Percentiles rank a stretch among this genome's conserved stretches.
Conservation (phyloP, 202 grass and related monocot genomes). For the Bolboschoenoplectus hybrid region DNA sequence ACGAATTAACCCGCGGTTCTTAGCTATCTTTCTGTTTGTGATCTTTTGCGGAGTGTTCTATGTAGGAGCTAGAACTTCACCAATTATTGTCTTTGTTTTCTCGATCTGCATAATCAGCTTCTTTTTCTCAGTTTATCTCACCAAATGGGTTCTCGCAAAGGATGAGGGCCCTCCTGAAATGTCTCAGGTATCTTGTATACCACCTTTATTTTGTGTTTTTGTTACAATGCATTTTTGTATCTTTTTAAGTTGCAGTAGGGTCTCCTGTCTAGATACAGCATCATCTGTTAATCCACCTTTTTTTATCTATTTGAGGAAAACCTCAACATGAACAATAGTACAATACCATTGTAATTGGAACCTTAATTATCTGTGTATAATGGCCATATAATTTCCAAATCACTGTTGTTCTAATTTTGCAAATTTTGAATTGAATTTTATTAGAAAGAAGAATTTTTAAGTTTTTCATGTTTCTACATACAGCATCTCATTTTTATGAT, state of each 20-base stretch:
- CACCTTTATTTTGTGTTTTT: conserved; percentile 23
- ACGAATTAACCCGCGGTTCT: conserved; percentile 82
- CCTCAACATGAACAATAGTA: neutral
- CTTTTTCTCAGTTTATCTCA: conserved; percentile 90
- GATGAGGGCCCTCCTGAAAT: conserved; percentile 99
- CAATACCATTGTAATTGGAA: neutral
- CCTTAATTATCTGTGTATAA: neutral
- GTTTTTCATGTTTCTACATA: neutral
- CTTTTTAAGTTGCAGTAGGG: conserved; percentile 25
- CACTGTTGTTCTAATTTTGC: neutral
- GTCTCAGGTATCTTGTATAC: conserved; percentile 69
- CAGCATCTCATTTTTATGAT: neutral
- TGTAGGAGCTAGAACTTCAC: conserved; percentile 86
- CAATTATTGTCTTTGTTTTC: conserved; percentile 94
- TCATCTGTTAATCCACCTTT: conserved; percentile 5
- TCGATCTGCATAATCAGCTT: conserved; percentile 89
- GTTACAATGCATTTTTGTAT: conserved; percentile 39
- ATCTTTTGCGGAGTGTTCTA: conserved; percentile 74
- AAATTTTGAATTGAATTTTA: neutral
- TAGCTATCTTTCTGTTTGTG: conserved; percentile 70
- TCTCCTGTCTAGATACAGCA: conserved; percentile 9
- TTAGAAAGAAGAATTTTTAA: neutral
- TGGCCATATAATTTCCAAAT: neutral
- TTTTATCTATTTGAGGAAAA: conserved; percentile 9
- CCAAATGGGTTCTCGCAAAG: conserved; percentile 99